phyloP scores from a whole-genome alignment of 352 stramenopile species.

The Phytophthora palmivora region DNA sequence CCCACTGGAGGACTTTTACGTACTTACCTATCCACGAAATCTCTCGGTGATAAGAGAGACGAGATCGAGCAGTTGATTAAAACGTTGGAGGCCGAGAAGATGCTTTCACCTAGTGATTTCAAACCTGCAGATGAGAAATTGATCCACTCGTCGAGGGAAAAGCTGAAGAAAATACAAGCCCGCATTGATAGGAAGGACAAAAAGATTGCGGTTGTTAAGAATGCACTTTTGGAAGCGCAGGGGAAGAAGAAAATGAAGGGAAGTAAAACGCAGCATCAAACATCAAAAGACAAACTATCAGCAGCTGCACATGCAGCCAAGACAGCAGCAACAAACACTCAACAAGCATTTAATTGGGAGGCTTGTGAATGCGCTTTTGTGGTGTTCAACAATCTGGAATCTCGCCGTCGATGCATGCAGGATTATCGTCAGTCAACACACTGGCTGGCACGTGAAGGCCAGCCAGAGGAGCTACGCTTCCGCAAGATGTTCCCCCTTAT shows the following conservation, averaged over 20 bases:
- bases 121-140: conserved; percentile 46
- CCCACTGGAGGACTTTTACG: conserved; percentile 77
- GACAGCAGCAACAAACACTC: conserved; percentile 33
- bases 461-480: conserved; percentile 62
- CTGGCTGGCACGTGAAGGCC: conserved; percentile 50
- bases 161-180: conserved; percentile 18
- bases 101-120: conserved; percentile 21
- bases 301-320: conserved; percentile 31
- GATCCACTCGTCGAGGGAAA: conserved; percentile 35
- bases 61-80: conserved; percentile 43
- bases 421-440: conserved; percentile 72
- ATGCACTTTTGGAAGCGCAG: conserved; percentile 29
- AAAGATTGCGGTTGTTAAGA: conserved; percentile 62
- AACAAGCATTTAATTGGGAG: conserved; percentile 62
- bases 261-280: neutral
- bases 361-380: conserved; percentile 84
- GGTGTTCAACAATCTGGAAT: conserved; percentile 90
- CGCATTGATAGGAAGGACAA: conserved; percentile 46
- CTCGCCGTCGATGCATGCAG: conserved; percentile 63
- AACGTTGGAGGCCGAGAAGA: conserved; percentile 53
- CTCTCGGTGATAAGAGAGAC: conserved; percentile 51
- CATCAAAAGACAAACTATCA: conserved; percentile 31
- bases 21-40: conserved; percentile 69
- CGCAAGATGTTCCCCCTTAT: conserved; percentile 49
- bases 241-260: conserved; percentile 37